Evolutionary conservation across 1,139 yeast species (phyloP).

Genomic region (Kurtzmaniella natalensis): DNA sequence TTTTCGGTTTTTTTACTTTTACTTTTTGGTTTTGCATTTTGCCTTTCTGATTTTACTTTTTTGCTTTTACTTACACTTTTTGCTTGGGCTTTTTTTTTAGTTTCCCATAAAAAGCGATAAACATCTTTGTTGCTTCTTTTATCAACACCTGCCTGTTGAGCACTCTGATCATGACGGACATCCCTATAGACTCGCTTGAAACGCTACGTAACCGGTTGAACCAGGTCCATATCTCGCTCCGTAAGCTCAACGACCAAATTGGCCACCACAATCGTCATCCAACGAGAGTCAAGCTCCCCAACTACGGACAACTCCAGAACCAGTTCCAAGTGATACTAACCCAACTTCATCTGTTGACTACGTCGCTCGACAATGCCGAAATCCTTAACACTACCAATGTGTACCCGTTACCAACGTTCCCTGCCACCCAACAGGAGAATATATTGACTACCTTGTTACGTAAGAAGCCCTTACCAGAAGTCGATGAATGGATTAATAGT

Average conservation of each 20-base stretch:
- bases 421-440: constrained; percentile 79
- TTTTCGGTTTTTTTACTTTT: no score
- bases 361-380: constrained; percentile 61
- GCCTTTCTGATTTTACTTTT: no score
- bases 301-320: constrained; percentile 52
- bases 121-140: no score
- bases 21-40: no score
- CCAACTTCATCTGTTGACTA: constrained; percentile 71
- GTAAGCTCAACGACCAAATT: constrained; percentile 41
- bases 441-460: constrained; percentile 77
- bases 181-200: constrained; percentile 40
- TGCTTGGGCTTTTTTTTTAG: no score
- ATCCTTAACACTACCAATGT: constrained; percentile 64
- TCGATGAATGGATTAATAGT: constrained; percentile 74
- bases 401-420: constrained; percentile 80
- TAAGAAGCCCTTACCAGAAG: constrained; percentile 86
- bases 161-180: constrained; percentile 8
- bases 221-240: constrained; percentile 41
- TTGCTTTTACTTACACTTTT: no score
- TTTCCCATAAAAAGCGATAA: no score
- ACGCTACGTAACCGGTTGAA: constrained; percentile 39
- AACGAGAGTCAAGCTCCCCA: constrained; percentile 34
- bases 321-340: constrained; percentile 82
- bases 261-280: constrained; percentile 39
- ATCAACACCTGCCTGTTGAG: no score